phyloP scores from a whole-genome alignment of 108 stramenopile species.

The Conticribra guillardii region DNA sequence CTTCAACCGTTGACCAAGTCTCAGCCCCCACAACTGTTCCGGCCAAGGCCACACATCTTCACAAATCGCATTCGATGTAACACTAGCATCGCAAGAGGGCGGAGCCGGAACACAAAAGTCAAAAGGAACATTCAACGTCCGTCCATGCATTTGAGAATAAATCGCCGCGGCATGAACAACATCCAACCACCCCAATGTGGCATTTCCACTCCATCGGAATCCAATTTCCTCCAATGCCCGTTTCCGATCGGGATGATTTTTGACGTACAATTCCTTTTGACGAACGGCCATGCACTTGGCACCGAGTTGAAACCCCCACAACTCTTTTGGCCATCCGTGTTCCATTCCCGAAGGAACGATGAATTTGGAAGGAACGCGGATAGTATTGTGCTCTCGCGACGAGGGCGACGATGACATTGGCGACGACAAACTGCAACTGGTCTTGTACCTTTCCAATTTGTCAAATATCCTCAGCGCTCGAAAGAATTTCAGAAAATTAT shows the following conservation, averaged over 20 bases:
- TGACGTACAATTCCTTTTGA: slow-evolving; percentile 83
- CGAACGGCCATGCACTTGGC: slow-evolving; percentile 79
- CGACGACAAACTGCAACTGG: no score
- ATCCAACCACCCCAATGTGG: slow-evolving; percentile 74
- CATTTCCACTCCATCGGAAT: slow-evolving; percentile 77
- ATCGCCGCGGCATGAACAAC: slow-evolving; percentile 88
- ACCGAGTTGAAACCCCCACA: slow-evolving; percentile 79
- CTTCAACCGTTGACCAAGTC: slow-evolving; percentile 77
- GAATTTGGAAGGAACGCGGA: slow-evolving; percentile 72
- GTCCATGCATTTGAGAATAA: slow-evolving; percentile 76
- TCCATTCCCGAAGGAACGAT: slow-evolving; percentile 61
- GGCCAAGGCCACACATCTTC: slow-evolving; percentile 77
- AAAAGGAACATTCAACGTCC: slow-evolving; percentile 68
- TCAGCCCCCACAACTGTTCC: slow-evolving; percentile 74
- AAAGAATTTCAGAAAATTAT: slow-evolving; percentile 62
- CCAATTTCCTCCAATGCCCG: slow-evolving; percentile 67
- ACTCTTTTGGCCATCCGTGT: slow-evolving; percentile 66
- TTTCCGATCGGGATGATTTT: slow-evolving; percentile 62
- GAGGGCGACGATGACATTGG: slow-evolving; percentile 19
- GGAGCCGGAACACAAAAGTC: slow-evolving; percentile 72
- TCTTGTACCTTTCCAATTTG: slow-evolving; percentile 40
- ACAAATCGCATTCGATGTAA: background rate
- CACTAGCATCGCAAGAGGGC: slow-evolving; percentile 23
- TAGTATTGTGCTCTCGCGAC: slow-evolving; percentile 28
- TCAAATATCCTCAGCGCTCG: slow-evolving; percentile 59